Base-by-base conservation (phyloP, 1,284 basidiomycete genomes). In the Porodaedalea pini region DNA sequence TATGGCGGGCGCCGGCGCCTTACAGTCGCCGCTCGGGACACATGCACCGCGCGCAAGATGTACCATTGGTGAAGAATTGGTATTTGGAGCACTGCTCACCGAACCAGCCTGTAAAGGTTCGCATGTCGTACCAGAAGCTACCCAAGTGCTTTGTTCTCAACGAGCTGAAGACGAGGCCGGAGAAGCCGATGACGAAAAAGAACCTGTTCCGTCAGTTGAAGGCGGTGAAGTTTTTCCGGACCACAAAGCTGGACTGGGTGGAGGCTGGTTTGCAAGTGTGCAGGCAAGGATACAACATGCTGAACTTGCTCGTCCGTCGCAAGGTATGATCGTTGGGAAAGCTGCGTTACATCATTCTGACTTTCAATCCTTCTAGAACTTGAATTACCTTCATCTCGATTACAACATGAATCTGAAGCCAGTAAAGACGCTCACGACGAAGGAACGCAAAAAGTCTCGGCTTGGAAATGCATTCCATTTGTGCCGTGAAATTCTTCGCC, bases 381-480 rank as follows among this genome's bases (percentile, higher is more conserved):
- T 99, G 71, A 98, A 98, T 71, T 98, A 98, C 71, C 77, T 95
- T 37, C 92, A 95, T 67, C 76, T 95, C 47, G 92, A 95, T 69
- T 94, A 94, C 73, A 95, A 95, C 76, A 88, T 94, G 88, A 94
- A 94, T 70, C 71, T 94, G 75, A 98, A 98, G 76, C 96, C 96
- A 11, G 95, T 98, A 70, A 99, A 99, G 80, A 99, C 97, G 1
- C 78, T 99, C 49, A 99, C 97, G 4, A 99, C 97, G 17, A 99
- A 99, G 74, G 97, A 99, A 75, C 90, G 97, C 56, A 99, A 99
- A 77, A 99, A 99, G 79, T 98, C 95, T 51, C 92, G 97, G 64
- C 99, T 99, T 75, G 97, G 97, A 79, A 99, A 99, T 72, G 96
- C 97, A 6, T 99, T 93, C 83, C 97, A 99, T 71, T 71, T 99